phyloP scores from a whole-genome alignment of 1,284 basidiomycete genomes.

The Pseudozyma sp. region DNA sequence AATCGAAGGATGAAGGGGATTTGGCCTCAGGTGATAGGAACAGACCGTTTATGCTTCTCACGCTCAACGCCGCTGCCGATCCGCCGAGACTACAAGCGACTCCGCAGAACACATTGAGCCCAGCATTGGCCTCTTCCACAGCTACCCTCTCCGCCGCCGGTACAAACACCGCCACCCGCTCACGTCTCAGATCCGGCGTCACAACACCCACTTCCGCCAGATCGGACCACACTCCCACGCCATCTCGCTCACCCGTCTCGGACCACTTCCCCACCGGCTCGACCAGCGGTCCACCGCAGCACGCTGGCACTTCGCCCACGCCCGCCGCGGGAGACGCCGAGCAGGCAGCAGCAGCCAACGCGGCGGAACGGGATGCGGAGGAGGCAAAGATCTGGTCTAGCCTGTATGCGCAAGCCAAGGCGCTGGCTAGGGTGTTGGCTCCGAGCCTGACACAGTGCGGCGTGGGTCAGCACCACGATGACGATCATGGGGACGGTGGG shows the following conservation, averaged over 20 bases:
- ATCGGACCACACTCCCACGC: slow-evolving; percentile 25
- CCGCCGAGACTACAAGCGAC: slow-evolving; percentile 13
- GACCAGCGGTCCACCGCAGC: not conserved
- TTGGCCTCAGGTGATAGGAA: not conserved
- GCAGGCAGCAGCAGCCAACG: not conserved
- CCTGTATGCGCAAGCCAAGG: slow-evolving; percentile 44
- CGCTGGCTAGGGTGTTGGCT: slow-evolving; percentile 35
- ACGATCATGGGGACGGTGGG: slow-evolving; percentile 12
- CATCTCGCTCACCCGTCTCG: slow-evolving; percentile 31
- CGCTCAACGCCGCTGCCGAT: slow-evolving; percentile 29
- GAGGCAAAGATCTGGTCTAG: slow-evolving; percentile 32
- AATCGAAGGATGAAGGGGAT: slow-evolving; percentile 10
- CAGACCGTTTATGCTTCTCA: slow-evolving; percentile 47
- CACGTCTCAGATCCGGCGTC: slow-evolving; percentile 34
- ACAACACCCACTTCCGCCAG: slow-evolving; percentile 29
- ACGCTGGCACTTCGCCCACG: not conserved
- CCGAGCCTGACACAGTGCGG: slow-evolving; percentile 37
- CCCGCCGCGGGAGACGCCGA: not conserved
- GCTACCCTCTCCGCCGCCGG: slow-evolving; percentile 24
- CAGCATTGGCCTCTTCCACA: slow-evolving; percentile 20
- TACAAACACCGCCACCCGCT: slow-evolving; percentile 12
- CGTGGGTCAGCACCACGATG: slow-evolving; percentile 21
- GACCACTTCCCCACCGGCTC: slow-evolving; percentile 24
- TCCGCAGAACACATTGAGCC: slow-evolving; percentile 1
- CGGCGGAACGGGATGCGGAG: slow-evolving; percentile 7